Conservation (phyloP, 83 land plant species). For the Larix sibirica region DNA sequence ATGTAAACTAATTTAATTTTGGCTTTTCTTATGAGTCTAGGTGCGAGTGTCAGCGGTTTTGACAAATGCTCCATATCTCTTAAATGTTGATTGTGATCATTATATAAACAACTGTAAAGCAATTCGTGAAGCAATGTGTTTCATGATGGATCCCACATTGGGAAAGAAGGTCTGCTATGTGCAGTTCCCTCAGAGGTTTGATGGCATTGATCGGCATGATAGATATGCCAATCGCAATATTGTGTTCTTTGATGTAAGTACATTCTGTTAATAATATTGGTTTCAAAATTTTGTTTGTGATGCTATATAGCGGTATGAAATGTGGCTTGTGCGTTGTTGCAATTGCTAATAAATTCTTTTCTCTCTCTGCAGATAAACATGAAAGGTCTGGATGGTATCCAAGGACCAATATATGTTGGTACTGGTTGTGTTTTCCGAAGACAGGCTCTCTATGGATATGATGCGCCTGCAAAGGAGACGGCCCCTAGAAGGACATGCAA, state of each 20-base stretch:
- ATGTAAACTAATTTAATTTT: background rate
- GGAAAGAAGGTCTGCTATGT: conserved; percentile 90
- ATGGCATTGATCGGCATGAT: conserved; percentile 83
- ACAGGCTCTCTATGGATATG: conserved; percentile 46
- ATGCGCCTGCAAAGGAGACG: conserved; percentile 39
- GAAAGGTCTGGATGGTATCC: conserved; percentile 44
- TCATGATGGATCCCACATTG: conserved; percentile 81
- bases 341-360: background rate
- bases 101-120: conserved; percentile 91
- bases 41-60: conserved; percentile 89
- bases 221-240: conserved; percentile 84
- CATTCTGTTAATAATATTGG: background rate
- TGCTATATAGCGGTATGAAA: background rate
- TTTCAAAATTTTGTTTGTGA: background rate
- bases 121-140: conserved; percentile 86
- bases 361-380: conserved; percentile 34
- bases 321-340: background rate
- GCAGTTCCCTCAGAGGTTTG: conserved; percentile 91
- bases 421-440: conserved; percentile 44
- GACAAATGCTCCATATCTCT: conserved; percentile 80
- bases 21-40: conserved; percentile 20
- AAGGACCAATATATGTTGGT: conserved; percentile 45
- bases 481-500: conserved; percentile 30
- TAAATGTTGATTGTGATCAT: conserved; percentile 89
- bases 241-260: conserved; percentile 88